Conservation (phyloP, 805 yeast species). For the Lachancea quebecensis region DNA sequence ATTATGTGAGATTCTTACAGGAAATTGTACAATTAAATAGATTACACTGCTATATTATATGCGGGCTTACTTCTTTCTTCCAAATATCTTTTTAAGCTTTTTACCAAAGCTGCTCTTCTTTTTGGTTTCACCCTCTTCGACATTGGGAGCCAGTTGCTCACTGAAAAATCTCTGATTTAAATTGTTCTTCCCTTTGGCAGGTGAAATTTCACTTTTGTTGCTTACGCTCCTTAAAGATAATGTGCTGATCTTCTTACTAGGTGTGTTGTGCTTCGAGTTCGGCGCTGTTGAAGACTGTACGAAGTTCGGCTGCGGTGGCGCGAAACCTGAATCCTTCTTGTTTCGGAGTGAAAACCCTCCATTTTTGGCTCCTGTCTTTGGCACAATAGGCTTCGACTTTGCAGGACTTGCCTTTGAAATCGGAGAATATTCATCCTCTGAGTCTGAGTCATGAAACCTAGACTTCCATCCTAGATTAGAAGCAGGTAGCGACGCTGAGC, state of each 20-base stretch:
- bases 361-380: conserved; percentile 8
- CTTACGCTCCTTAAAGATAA: conserved; percentile 22
- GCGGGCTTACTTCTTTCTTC: conserved; percentile 27
- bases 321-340: conserved; percentile 8
- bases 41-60: conserved; percentile 1
- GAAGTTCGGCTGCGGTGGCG: conserved; percentile 14
- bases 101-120: conserved; percentile 32
- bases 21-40: conserved; percentile 1
- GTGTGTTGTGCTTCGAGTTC: conserved; percentile 10
- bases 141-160: conserved; percentile 16
- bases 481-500: conserved; percentile 9
- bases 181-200: conserved; percentile 2
- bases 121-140: conserved; percentile 12
- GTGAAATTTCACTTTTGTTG: conserved; percentile 10
- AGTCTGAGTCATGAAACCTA: conserved; percentile 58
- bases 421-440: conserved; percentile 38
- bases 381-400: conserved; percentile 11
- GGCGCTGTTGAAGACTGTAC: conserved; percentile 12
- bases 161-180: conserved; percentile 25
- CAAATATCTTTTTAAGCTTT: conserved; percentile 37
- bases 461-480: conserved; percentile 38
- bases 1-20: not conserved
- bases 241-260: conserved; percentile 17
- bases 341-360: conserved; percentile 17
- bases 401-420: conserved; percentile 11